Conservation (phyloP, 2,329 filamentous ascomycete genomes). For the Seiridium cupressi region DNA sequence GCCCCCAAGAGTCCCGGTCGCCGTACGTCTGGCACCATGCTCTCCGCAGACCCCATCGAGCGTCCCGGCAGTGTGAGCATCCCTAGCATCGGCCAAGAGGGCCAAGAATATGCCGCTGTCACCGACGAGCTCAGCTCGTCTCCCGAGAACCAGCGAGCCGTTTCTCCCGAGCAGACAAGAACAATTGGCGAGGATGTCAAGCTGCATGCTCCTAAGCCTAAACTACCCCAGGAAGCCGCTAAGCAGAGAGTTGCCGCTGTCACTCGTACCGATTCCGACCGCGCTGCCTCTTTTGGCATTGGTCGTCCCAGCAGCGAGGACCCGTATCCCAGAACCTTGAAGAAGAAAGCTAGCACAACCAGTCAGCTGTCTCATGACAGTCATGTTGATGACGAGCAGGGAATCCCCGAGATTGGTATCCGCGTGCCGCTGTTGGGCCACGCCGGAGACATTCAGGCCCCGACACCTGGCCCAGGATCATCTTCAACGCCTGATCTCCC, state of each 20-base stretch:
- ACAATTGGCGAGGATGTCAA: slow-evolving; percentile 79
- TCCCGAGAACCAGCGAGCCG: slow-evolving; percentile 35
- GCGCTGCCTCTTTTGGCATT: slow-evolving; percentile 81
- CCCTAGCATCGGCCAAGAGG: slow-evolving; percentile 86
- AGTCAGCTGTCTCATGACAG: slow-evolving; percentile 50
- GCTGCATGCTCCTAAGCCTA: slow-evolving; percentile 86
- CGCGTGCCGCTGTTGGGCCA: slow-evolving; percentile 92
- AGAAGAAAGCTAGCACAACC: slow-evolving; percentile 59
- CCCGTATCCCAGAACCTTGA: slow-evolving; percentile 49
- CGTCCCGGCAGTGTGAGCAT: slow-evolving; percentile 77
- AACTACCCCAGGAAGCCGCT: slow-evolving; percentile 75
- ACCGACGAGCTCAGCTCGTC: slow-evolving; percentile 44
- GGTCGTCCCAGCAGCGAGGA: slow-evolving; percentile 65
- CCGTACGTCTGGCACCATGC: slow-evolving; percentile 23
- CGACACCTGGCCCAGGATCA: slow-evolving; percentile 67
- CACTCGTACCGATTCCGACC: slow-evolving; percentile 87
- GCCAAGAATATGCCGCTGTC: slow-evolving; percentile 75
- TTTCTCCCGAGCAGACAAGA: slow-evolving; percentile 69
- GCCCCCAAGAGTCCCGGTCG: slow-evolving; percentile 42
- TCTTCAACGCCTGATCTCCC: slow-evolving; percentile 31
- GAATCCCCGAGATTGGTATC: slow-evolving; percentile 88
- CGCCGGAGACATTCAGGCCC: slow-evolving; percentile 93
- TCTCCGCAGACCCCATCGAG: slow-evolving; percentile 29
- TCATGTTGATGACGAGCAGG: slow-evolving; percentile 71
- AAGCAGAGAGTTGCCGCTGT: slow-evolving; percentile 81